These are phyloP conservation scores for Apiotrichum brassicae DNA, from an alignment of 1,284 basidiomycete genomes.

Conservation along the genomic window DNA sequence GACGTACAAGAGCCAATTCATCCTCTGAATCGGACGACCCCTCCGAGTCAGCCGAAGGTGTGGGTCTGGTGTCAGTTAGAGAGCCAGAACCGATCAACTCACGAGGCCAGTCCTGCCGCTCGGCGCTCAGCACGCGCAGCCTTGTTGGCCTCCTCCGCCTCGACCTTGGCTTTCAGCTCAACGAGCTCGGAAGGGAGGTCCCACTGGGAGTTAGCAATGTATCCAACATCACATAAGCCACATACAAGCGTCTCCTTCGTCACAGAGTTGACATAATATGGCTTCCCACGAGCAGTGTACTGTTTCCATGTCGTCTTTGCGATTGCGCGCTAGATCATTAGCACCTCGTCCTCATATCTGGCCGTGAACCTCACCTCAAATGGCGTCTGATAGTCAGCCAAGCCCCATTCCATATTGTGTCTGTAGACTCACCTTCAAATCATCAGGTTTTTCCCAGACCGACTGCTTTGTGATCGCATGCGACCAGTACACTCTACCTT, in stretches of 20 bases:
- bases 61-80: constrained; percentile 9
- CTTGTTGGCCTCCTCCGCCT: constrained; percentile 55
- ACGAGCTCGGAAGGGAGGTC: constrained; percentile 84
- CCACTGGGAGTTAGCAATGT: constrained; percentile 55
- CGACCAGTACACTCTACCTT: constrained; percentile 47
- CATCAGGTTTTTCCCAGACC: constrained; percentile 49
- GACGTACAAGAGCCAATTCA: constrained; percentile 3
- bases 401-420: neutral
- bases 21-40: constrained; percentile 14
- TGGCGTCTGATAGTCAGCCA: constrained; percentile 61
- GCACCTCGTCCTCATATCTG: neutral
- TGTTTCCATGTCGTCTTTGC: constrained; percentile 86
- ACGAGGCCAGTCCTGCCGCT: constrained; percentile 25
- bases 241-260: constrained; percentile 46
- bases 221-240: neutral
- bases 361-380: constrained; percentile 68
- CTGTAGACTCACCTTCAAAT: constrained; percentile 31
- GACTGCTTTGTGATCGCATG: constrained; percentile 46
- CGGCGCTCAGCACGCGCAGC: constrained; percentile 12
- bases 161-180: constrained; percentile 70
- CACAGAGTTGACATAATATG: constrained; percentile 77
- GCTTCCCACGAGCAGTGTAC: constrained; percentile 77
- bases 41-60: constrained; percentile 1
- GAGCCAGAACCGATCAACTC: constrained; percentile 3
- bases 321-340: constrained; percentile 62